Base-by-base conservation (phyloP, 805 yeast genomes). In the Wickerhamomyces strasburgensis region DNA sequence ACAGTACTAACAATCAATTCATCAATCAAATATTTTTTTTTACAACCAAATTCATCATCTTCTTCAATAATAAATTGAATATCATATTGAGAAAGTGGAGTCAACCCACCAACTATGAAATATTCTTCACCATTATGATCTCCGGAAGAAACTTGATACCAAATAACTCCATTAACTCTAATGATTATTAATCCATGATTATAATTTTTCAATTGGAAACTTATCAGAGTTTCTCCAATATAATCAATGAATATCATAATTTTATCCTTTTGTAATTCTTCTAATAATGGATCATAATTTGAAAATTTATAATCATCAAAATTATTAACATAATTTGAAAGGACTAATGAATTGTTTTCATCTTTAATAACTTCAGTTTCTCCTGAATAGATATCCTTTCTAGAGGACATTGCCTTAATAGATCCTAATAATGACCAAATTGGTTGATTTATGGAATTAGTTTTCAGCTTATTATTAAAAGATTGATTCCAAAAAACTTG, bases 71-170 rank as follows among this genome's bases (percentile, higher is more conserved):
- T 58, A 37, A 66, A 65, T 38, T 65, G 68, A 34, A 81, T 67
- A 43, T 77, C 81, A 44, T 80, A 82, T 42, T 78, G 80, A 9
- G 82, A 73, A 14, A 70, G 54, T 2, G 86, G 84, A 21, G 80
- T 75, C 27, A 81, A 60, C 0, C 87, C 87, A 46, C 77, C 72
- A 14, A 81, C 75, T 2, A 78, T 68, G n/a, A 78, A 67, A 35
- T 70, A 61, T 36, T 72, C 74, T 31, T 72, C 72, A 21, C 69
- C 68, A 16, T 62, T 61, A 14, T 64, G 53, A 13, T 65, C 63
- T 32, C 77, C 77, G 27, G 73, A 65, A 0, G 78, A 67, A 2
- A 77, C 75, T 50, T 79, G 85, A 18, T 78, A 72, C 88, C 88
- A 81, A 11, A 73, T 67, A 16, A 80, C 70, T 16, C 85, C 86